These are phyloP conservation scores for Lactarius hatsudake DNA, from an alignment of 768 basidiomycete species.

Conservation along the genomic window DNA sequence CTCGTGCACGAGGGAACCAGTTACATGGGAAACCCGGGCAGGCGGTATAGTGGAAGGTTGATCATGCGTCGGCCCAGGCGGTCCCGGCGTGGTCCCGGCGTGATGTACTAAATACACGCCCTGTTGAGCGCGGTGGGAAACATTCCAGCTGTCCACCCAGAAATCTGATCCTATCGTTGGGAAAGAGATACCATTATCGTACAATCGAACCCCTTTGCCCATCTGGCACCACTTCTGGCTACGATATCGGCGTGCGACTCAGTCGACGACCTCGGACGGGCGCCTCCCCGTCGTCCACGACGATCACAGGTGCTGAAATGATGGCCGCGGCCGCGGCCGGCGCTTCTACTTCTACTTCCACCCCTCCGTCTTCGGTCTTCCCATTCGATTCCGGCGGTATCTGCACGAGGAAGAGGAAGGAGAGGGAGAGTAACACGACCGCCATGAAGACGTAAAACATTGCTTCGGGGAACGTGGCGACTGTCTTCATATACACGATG, in stretches of 20 bases:
- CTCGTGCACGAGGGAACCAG: too few relatives aligned
- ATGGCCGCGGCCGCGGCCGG: not conserved
- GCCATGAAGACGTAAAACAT: slow-evolving; percentile 61
- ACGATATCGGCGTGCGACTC: not conserved
- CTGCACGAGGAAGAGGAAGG: slow-evolving; percentile 48
- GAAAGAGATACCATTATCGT: not conserved
- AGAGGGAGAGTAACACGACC: slow-evolving; percentile 42
- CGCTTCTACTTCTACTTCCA: not conserved
- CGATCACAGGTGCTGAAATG: not conserved
- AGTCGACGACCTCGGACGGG: too few relatives aligned
- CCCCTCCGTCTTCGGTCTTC: not conserved
- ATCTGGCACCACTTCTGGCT: not conserved
- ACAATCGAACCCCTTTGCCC: not conserved
- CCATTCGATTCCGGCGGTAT: slow-evolving; percentile 30
- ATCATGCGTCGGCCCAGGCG: too few relatives aligned
- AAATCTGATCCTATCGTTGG: too few relatives aligned
- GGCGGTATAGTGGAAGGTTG: too few relatives aligned
- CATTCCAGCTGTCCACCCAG: too few relatives aligned
- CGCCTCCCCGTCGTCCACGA: not conserved
- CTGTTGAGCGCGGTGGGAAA: too few relatives aligned
- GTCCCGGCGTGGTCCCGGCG: too few relatives aligned
- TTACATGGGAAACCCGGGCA: too few relatives aligned
- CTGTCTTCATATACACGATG: slow-evolving; percentile 65
- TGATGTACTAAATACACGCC: too few relatives aligned
- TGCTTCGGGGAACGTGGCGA: slow-evolving; percentile 61